Evolutionary conservation across 78 protist genomes (phyloP), one percentile per base, ranked within the genome.

Genomic region (Fonticula alba): DNA sequence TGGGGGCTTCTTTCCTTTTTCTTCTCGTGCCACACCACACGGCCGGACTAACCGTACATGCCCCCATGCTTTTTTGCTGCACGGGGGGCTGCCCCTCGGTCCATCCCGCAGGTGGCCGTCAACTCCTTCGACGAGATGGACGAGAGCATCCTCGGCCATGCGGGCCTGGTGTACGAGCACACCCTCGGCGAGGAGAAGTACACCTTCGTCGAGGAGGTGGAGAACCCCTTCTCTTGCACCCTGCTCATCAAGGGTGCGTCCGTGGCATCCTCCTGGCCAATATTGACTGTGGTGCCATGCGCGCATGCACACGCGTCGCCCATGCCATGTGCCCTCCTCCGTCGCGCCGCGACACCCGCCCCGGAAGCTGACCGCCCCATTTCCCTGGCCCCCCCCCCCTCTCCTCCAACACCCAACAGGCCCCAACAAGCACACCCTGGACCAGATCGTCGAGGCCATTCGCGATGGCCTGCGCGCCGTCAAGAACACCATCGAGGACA

Each of bases 401-500:
- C n/a, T n/a, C n/a, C n/a, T n/a, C n/a, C n/a, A n/a, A n/a, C n/a
- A n/a, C n/a, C n/a, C n/a, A n/a, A n/a, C 52, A 61, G 93, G 97
- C 33, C 94, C 99, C 64, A 85, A 72, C 83, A 72, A 76, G 68
- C 94, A 94, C 85, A 83, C 88, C 33, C 82, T 97, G 75, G 85
- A 65, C 2, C 99, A 92, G 81, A 77, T 88, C 75, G 78, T 92
- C 82, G 99, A 97, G 4, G 99, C 99, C 59, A 72, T 93, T 20
- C 80, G 98, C 40, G 99, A 97, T 51, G 99, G 99, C 40, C 87
- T 93, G 20, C 93, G 99, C 37, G 93, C 99, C 5, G 97, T 92
- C 37, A 79, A 83, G 66, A 91, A 97, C 65, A 80, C 95, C n/a
- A 60, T 91, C 37, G 97, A 85, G 61, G 96, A 87, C 69, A 55